Base-by-base conservation (phyloP, 2,329 filamentous ascomycete genomes). In the Microdochium trichocladiopsis region DNA sequence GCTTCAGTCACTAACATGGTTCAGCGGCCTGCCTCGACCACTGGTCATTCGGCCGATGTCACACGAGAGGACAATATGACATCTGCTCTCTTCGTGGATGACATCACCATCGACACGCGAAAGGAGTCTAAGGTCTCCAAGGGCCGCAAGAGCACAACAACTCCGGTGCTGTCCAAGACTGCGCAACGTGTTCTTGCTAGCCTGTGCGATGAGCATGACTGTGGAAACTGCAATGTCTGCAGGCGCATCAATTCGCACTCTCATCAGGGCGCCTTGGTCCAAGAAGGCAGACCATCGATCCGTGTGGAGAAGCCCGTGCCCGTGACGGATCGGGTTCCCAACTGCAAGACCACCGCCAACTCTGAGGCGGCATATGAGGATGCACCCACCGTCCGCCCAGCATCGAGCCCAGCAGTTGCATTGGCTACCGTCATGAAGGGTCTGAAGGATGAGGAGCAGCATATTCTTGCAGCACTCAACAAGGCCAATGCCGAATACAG, bases 351-450 rank as follows among this genome's bases (percentile, higher is more conserved):
- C 10, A 28, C 55, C 48, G 56, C 53, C 49, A 47, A 53, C 22
- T 45, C 18, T 9, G 50, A 61, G 9, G 57, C 61, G 22, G 57
- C 52, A n/a, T 63, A 75, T 53, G 78, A 83, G 12, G 77, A 80
- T 41, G 76, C 81, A 49, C 69, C 71, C 2, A 86, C 81, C 1
- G 73, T 86, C 60, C 84, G 87, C 4, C 84, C 86, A 5, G 77
- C 85, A 1, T 85, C 89, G 62, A 72, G 82, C 1, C 90, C 90
- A 0, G 83, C 80, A 4, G 70, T 85, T 45, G 90, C 90, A 10
- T 80, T 96, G 23, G 87, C 88, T 8, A 82, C 85, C n/a, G 88
- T 95, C 22, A 85, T 95, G 66, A 94, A 95, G 69, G 80, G 84
- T 8, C 73, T 95, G 3, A 78, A 89, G 59, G 90, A 95, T 64